Base-by-base conservation (phyloP, 129 eudicot species). In the sunflower (Helianthus annuus) region DNA sequence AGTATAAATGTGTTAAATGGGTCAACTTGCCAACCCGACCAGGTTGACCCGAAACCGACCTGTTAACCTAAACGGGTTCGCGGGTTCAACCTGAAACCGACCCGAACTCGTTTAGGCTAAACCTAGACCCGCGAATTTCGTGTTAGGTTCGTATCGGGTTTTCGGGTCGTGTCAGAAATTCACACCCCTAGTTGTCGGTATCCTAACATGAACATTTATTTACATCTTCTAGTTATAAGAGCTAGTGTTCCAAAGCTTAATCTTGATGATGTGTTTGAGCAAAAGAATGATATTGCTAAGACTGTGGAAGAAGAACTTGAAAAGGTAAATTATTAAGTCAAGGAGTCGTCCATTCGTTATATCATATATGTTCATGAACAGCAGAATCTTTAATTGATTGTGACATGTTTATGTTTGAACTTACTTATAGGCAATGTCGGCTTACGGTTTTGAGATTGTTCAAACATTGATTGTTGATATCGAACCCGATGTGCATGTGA, bases 401-500 rank as follows among this genome's bases (percentile, higher is more conserved):
- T 77, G 59, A 75, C 48, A 8, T 36, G 51, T 58, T 65, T 73
- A 36, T 46, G 68, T 69, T 27, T 27, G 32, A 27, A 27, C 32
- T 27, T 27, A 27, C 32, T 27, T 62, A 53, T 83, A 91, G 97
- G 97, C 96, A 17, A 92, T 92, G 98, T 92, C 98, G 63, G 86
- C 87, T 46, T 92, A 92, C 55, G 98, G 98, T 6, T 92, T 65
- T 58, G 95, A 92, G 86, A 89, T 92, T 60, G 98, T 89, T 62
- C 98, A 89, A 77, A 92, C 95, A 44, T 76, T 92, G 72, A 92
- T 92, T 70, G 95, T 89, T 53, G 97, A 92, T 70, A 89, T 92
- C 22, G 96, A 86, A 70, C 96, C 97, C 1, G 97, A 92, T 82
- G 98, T 83, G 77, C 95, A 87, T 71, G 98, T 92, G 13, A 92